Percentiles rank a stretch among this genome's conserved stretches.
Evolutionary conservation across 176 grass and related monocot genomes (phyloP).

Genomic region (Oryza rufipogon): DNA sequence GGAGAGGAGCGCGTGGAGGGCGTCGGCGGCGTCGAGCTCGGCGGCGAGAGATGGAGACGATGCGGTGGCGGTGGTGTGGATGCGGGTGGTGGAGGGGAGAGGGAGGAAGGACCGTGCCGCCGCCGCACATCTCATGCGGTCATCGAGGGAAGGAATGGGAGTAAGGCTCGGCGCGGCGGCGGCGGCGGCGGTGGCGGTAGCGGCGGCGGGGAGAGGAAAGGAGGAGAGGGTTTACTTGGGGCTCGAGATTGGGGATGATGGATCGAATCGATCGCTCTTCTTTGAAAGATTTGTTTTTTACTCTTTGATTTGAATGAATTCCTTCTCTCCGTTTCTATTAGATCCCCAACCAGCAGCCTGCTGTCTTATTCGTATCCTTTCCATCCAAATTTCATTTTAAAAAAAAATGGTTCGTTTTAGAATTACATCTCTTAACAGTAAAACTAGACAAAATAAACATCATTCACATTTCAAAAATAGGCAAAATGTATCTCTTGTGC

Average conservation of each 20-base stretch:
- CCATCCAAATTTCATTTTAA: no score
- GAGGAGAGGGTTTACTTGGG: neutral
- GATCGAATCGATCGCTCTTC: neutral
- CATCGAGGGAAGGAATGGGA: slow-evolving; percentile 54
- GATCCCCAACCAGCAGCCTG: no score
- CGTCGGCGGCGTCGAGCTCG: slow-evolving; percentile 45
- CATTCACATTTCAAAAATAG: no score
- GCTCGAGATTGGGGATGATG: neutral
- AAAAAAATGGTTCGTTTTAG: no score
- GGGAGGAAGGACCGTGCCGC: slow-evolving; percentile 53
- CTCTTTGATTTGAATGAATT: no score
- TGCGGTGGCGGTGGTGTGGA: slow-evolving; percentile 34
- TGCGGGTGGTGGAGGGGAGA: slow-evolving; percentile 27
- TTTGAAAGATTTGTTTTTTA: no score
- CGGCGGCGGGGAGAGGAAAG: neutral
- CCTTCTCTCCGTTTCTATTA: neutral
- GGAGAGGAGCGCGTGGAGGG: slow-evolving; percentile 65
- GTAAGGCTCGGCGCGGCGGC: neutral
- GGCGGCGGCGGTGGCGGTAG: neutral
- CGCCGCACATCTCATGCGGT: slow-evolving; percentile 88
- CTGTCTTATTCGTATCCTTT: no score
- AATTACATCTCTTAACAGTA: no score
- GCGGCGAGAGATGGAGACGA: slow-evolving; percentile 33
- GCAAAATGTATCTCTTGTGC: no score
- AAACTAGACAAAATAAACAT: no score